Conservation (phyloP, 352 stramenopile genomes). For the Phytopythium boreale region DNA sequence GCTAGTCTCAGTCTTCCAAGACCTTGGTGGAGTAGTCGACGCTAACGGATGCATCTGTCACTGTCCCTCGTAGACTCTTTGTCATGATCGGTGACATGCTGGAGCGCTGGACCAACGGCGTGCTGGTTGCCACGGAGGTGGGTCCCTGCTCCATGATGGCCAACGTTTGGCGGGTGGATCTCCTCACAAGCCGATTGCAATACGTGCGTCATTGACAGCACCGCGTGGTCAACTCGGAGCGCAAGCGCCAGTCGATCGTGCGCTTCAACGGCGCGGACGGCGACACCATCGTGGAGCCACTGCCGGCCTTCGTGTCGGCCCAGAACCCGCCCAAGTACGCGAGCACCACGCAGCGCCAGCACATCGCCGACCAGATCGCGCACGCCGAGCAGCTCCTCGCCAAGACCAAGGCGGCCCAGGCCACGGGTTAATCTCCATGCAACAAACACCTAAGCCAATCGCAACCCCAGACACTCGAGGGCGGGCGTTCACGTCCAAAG, state of each 20-base stretch:
- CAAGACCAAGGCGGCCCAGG: slow-evolving; percentile 52
- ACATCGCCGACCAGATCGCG: slow-evolving; percentile 48
- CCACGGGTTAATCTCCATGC: slow-evolving; percentile 12
- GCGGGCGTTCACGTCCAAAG: background rate
- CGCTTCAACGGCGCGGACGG: slow-evolving; percentile 78
- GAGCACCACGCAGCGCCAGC: slow-evolving; percentile 64
- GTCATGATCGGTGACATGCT: slow-evolving; percentile 81
- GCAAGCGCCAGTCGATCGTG: slow-evolving; percentile 80
- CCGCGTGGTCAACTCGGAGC: slow-evolving; percentile 68
- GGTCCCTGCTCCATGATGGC: background rate
- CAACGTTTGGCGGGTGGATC: background rate
- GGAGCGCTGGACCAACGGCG: slow-evolving; percentile 80
- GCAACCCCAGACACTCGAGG: background rate
- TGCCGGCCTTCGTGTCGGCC: slow-evolving; percentile 52
- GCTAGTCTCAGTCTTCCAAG: background rate
- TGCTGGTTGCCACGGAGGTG: slow-evolving; percentile 70
- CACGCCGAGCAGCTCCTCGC: slow-evolving; percentile 55
- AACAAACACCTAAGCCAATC: background rate
- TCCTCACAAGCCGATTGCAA: background rate
- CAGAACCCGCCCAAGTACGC: slow-evolving; percentile 52
- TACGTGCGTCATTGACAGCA: slow-evolving; percentile 32
- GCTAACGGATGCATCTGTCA: background rate
- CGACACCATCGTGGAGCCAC: slow-evolving; percentile 63
- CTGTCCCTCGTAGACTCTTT: slow-evolving; percentile 30
- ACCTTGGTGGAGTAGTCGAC: background rate